These are phyloP conservation scores for Colletotrichum cereale DNA, from an alignment of 2,329 filamentous ascomycete genomes.

Conservation along the genomic window DNA sequence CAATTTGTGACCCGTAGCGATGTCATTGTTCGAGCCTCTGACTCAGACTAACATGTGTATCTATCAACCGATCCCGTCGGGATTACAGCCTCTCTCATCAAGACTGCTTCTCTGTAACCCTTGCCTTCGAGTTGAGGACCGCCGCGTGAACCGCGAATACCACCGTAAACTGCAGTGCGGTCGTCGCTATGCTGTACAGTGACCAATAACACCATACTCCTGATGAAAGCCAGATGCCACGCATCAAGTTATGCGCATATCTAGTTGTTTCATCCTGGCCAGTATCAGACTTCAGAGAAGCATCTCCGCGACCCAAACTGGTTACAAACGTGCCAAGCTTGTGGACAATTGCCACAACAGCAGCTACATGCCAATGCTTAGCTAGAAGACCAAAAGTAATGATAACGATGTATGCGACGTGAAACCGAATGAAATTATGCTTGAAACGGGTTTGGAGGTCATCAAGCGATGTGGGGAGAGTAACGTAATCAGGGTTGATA, in stretches of 20 bases:
- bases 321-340: neutral
- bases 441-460: neutral
- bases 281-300: neutral
- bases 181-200: neutral
- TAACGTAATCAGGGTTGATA: neutral
- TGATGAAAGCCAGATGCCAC: neutral
- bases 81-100: too few species aligned
- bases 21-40: too few species aligned
- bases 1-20: too few species aligned
- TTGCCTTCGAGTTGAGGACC: too few species aligned
- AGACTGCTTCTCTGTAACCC: too few species aligned
- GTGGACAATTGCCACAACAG: neutral
- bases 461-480: neutral
- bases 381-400: neutral
- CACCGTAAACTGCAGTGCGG: neutral
- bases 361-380: slow-evolving; percentile 1
- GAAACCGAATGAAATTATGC: neutral
- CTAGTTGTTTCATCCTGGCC: neutral
- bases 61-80: too few species aligned
- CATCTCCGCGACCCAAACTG: neutral
- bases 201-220: neutral
- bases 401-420: neutral
- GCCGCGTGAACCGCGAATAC: too few species aligned
- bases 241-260: neutral
- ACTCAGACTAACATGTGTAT: too few species aligned